These are phyloP conservation scores for Lepidium didymum DNA, from an alignment of 345 rosid genomes.

Conservation along the genomic window DNA sequence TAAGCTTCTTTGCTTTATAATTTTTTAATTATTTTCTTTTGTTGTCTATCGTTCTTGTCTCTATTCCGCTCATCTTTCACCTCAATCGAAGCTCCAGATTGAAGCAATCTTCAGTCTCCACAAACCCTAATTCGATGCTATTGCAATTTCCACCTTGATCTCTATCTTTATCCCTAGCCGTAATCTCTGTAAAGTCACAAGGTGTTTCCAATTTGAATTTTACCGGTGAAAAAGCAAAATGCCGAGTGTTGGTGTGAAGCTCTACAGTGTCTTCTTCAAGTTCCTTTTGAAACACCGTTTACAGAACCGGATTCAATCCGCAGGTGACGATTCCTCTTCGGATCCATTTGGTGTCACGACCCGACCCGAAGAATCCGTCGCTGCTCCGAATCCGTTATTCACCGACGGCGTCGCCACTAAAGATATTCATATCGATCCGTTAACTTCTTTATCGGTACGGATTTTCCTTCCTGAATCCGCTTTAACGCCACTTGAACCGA, in stretches of 20 bases:
- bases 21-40: background rate
- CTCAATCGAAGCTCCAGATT: conserved; percentile 26
- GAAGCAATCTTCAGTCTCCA: conserved; percentile 30
- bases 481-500: conserved; percentile 48
- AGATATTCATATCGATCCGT: conserved; percentile 91
- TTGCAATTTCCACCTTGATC: background rate
- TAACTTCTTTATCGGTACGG: conserved; percentile 71
- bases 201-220: background rate
- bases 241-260: conserved; percentile 85
- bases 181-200: conserved; percentile 3
- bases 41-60: background rate
- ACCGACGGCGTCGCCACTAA: conserved; percentile 89
- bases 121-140: conserved; percentile 33
- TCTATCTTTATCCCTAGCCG: conserved; percentile 16
- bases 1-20: background rate
- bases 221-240: conserved; percentile 20
- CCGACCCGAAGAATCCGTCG: conserved; percentile 74
- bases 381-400: conserved; percentile 69
- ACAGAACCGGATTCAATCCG: conserved; percentile 63
- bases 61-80: conserved; percentile 19
- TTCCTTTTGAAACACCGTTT: conserved; percentile 73
- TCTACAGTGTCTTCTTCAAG: conserved; percentile 94
- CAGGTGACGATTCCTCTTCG: conserved; percentile 36
- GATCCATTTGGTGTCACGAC: conserved; percentile 61
- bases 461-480: conserved; percentile 90